Evolutionary conservation across 768 basidiomycete genomes (phyloP).

Genomic region (Tubosaeta brunneosetosa): DNA sequence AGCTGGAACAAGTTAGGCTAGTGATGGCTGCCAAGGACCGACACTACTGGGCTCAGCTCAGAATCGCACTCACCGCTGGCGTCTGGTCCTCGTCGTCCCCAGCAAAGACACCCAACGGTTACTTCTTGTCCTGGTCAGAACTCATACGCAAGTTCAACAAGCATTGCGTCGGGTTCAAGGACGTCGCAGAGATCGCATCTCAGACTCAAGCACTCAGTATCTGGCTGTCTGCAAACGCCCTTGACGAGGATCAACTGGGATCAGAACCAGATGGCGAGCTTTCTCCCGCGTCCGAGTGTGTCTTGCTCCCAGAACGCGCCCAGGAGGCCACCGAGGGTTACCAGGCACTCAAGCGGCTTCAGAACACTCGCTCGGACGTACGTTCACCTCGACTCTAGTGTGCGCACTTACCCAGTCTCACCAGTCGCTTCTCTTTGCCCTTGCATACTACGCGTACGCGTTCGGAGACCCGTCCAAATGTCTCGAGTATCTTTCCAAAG

Average conservation of each 20-base stretch:
- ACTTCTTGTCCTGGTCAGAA: slow-evolving; percentile 64
- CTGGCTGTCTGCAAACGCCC: slow-evolving; percentile 44
- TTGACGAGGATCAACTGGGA: slow-evolving; percentile 56
- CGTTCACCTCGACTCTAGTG: slow-evolving; percentile 26
- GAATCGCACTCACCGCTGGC: slow-evolving; percentile 65
- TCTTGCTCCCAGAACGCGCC: slow-evolving; percentile 48
- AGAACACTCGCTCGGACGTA: slow-evolving; percentile 54
- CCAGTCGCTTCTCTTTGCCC: slow-evolving; percentile 61
- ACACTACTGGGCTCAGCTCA: slow-evolving; percentile 76
- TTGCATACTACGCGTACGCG: slow-evolving; percentile 82
- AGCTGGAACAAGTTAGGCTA: background rate
- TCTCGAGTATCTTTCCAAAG: slow-evolving; percentile 50
- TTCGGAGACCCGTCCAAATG: slow-evolving; percentile 62
- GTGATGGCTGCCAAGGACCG: slow-evolving; percentile 56
- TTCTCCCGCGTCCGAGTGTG: slow-evolving; percentile 51
- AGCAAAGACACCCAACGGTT: slow-evolving; percentile 54
- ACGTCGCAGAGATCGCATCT: slow-evolving; percentile 61
- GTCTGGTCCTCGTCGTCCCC: slow-evolving; percentile 63
- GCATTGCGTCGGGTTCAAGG: slow-evolving; percentile 60
- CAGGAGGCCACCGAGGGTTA: slow-evolving; percentile 58
- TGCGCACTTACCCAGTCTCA: slow-evolving; percentile 7
- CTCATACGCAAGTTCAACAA: slow-evolving; percentile 85
- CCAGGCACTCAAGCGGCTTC: slow-evolving; percentile 46
- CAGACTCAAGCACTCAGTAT: slow-evolving; percentile 63
- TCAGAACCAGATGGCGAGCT: slow-evolving; percentile 33